These are phyloP conservation scores for Biscutella auriculata DNA, from an alignment of 441 rosid species.

Conservation along the genomic window DNA sequence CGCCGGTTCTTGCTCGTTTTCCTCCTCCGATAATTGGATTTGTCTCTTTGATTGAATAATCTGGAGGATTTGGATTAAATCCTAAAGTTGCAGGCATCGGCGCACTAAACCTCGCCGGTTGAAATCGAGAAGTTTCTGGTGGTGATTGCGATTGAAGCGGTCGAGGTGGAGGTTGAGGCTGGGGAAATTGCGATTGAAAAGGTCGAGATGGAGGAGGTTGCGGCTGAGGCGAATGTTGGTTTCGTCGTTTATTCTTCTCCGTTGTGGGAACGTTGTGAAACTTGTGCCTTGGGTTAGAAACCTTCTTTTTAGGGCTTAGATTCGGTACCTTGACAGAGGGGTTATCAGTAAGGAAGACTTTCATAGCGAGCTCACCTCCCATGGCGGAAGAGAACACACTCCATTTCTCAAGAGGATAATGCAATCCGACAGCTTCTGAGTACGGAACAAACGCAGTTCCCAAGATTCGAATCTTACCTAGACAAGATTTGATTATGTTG, in stretches of 20 bases:
- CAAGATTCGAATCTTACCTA: constrained; percentile 63
- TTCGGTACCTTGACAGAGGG: constrained; percentile 43
- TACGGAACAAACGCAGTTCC: constrained; percentile 69
- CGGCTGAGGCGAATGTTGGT: constrained; percentile 17
- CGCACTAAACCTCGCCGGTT: constrained; percentile 30
- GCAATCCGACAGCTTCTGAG: constrained; percentile 66
- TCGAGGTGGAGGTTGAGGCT: constrained; percentile 11
- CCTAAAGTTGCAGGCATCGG: constrained; percentile 17
- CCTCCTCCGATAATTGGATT: constrained; percentile 85
- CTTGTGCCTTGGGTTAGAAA: constrained; percentile 19
- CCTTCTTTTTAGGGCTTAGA: constrained; percentile 40
- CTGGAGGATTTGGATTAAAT: constrained; percentile 45
- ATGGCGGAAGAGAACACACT: constrained; percentile 29
- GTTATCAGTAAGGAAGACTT: constrained; percentile 62
- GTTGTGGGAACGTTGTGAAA: background rate
- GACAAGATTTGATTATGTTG: constrained; percentile 36
- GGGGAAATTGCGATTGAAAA: background rate
- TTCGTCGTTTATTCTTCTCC: constrained; percentile 7
- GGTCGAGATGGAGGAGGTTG: too few species aligned
- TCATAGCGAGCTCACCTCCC: constrained; percentile 73
- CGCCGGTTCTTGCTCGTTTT: constrained; percentile 38
- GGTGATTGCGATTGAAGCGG: constrained; percentile 11
- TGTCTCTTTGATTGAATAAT: constrained; percentile 68
- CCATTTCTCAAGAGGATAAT: constrained; percentile 74
- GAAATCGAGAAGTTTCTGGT: background rate